phyloP scores from a whole-genome alignment of 768 basidiomycete genomes.

The Kwoniella sp. region DNA sequence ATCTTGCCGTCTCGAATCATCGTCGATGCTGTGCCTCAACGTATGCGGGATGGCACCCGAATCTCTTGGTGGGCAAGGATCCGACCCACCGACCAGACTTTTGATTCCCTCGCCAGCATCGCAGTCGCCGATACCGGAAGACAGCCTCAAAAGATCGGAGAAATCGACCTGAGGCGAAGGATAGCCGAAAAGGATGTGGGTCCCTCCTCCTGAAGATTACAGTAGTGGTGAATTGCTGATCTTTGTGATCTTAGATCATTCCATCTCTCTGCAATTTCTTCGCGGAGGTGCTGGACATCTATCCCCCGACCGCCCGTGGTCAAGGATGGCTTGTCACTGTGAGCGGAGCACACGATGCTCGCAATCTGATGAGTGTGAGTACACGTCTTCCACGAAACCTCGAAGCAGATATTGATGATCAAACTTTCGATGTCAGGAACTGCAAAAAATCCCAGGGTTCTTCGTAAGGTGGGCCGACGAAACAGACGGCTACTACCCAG shows the following conservation, averaged over 20 bases:
- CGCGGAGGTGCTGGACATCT: conserved; percentile 30
- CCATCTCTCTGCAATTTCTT: conserved; percentile 31
- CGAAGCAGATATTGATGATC: conserved; percentile 1
- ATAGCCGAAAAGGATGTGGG: conserved; percentile 36
- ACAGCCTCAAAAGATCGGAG: conserved; percentile 9
- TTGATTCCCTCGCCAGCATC: not conserved
- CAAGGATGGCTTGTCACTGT: conserved; percentile 39
- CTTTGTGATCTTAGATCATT: conserved; percentile 28
- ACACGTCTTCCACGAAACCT: not conserved
- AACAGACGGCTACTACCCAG: conserved; percentile 17
- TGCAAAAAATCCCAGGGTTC: conserved; percentile 36
- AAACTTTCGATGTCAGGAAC: conserved; percentile 20
- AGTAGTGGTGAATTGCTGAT: too few relatives aligned
- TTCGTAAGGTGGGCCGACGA: conserved; percentile 35
- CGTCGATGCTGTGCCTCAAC: conserved; percentile 27
- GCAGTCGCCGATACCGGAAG: conserved; percentile 17
- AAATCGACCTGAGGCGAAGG: conserved; percentile 28
- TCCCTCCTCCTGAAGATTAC: too few relatives aligned
- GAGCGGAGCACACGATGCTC: conserved; percentile 16
- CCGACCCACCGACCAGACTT: not conserved
- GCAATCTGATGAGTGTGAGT: conserved; percentile 34
- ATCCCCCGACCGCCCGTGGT: conserved; percentile 24
- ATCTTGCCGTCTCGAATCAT: conserved; percentile 7
- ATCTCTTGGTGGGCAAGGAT: conserved; percentile 20
- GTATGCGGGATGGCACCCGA: not conserved